A percentile compares a stretch with the other conserved stretches of the same genome.
Evolutionary conservation across 2,329 filamentous ascomycete genomes (phyloP).

Genomic region (Chrysosporium queenslandicum): DNA sequence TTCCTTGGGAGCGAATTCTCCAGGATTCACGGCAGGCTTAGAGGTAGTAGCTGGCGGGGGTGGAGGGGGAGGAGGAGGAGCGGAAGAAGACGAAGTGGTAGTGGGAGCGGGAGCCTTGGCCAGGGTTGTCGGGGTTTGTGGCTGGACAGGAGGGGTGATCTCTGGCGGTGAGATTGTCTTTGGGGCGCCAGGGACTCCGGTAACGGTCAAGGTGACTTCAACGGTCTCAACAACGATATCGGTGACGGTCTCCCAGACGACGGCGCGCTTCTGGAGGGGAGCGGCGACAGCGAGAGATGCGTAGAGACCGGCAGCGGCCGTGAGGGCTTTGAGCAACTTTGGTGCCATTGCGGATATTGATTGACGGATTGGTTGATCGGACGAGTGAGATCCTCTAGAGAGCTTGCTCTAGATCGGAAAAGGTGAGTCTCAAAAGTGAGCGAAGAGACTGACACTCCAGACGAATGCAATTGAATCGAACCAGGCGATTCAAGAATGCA

Average conservation of each 20-base stretch:
- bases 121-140: slow-evolving; percentile 38
- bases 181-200: slow-evolving; percentile 42
- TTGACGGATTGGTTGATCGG: neutral
- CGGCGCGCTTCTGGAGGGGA: slow-evolving; percentile 14
- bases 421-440: neutral
- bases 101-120: slow-evolving; percentile 35
- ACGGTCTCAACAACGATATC: slow-evolving; percentile 26
- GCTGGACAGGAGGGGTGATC: slow-evolving; percentile 16
- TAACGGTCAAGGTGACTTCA: slow-evolving; percentile 32
- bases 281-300: slow-evolving; percentile 15
- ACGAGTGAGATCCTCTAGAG: neutral
- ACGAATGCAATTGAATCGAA: slow-evolving; percentile 11
- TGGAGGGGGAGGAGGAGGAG: slow-evolving; percentile 5
- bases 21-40: neutral
- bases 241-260: slow-evolving; percentile 17
- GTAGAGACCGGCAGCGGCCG: slow-evolving; percentile 17
- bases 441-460: neutral
- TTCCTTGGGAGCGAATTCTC: neutral
- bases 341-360: slow-evolving; percentile 16
- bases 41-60: slow-evolving; percentile 1
- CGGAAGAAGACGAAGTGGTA: neutral
- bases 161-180: slow-evolving; percentile 34
- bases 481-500: slow-evolving; percentile 10
- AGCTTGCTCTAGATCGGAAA: slow-evolving; percentile 9
- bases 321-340: slow-evolving; percentile 17